Percentiles rank a stretch among this genome's conserved stretches.
Conservation (phyloP, 495 filamentous ascomycete species). For the Xylaria cubensis region DNA sequence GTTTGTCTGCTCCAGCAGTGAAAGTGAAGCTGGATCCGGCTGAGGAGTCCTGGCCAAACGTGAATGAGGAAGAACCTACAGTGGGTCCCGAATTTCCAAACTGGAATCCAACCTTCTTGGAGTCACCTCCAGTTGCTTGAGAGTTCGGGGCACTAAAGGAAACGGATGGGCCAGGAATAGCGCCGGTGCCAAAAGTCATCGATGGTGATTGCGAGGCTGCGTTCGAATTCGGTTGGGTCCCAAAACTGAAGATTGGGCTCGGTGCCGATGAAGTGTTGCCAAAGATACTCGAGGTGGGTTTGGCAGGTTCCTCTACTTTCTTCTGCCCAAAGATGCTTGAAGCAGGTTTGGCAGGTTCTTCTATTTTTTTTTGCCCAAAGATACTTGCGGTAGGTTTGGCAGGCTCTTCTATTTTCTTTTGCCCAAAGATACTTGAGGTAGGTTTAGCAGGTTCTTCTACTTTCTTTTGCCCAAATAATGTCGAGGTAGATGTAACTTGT, state of each 20-base stretch:
- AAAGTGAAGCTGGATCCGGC: constrained; percentile 48
- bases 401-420: constrained; percentile 37
- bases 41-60: constrained; percentile 35
- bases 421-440: constrained; percentile 40
- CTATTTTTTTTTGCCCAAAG: too few relatives aligned
- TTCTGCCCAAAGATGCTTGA: background rate
- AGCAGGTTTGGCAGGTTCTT: too few relatives aligned
- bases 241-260: constrained; percentile 36
- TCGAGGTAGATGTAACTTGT: constrained; percentile 28
- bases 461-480: background rate
- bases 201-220: constrained; percentile 26
- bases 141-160: constrained; percentile 24
- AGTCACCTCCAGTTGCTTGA: constrained; percentile 26
- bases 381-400: constrained; percentile 28
- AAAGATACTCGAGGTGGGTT: constrained; percentile 26
- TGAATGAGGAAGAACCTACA: constrained; percentile 29
- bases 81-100: constrained; percentile 31
- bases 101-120: constrained; percentile 34
- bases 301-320: constrained; percentile 2
- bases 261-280: constrained; percentile 25
- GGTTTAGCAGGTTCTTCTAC: background rate
- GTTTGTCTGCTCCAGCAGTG: constrained; percentile 39
- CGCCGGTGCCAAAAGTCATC: constrained; percentile 30
- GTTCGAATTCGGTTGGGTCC: constrained; percentile 23
- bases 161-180: constrained; percentile 7